Percentiles rank a stretch among this genome's conserved stretches.
Conservation (phyloP, 108 stramenopile species). For the Schizochytrium sp. region DNA sequence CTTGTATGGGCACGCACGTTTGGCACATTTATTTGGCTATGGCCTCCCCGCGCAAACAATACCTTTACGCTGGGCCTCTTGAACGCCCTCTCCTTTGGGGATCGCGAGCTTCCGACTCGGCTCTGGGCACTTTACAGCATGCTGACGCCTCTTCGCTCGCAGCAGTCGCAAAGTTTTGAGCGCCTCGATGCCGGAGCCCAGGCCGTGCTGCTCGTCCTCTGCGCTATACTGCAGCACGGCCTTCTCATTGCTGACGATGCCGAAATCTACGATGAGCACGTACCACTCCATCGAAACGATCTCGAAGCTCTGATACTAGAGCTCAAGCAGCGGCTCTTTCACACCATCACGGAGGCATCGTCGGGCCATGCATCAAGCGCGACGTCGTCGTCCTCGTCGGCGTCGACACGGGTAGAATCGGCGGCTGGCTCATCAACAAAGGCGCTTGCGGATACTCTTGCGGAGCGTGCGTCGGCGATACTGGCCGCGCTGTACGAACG, state of each 20-base stretch:
- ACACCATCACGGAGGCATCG: conserved; percentile 30
- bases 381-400: not conserved
- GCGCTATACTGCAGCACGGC: not conserved
- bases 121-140: not conserved
- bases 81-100: not conserved
- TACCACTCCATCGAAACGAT: conserved; percentile 67
- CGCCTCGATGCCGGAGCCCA: not conserved
- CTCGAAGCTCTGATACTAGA: conserved; percentile 61
- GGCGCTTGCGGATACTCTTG: too few species aligned
- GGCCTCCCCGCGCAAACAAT: not conserved
- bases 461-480: not conserved
- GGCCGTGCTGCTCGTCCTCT: not conserved
- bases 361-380: not conserved
- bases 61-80: not conserved
- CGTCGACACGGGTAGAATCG: too few species aligned
- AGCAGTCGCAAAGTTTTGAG: not conserved
- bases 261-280: conserved; percentile 70
- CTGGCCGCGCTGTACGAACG: conserved; percentile 72
- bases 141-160: not conserved
- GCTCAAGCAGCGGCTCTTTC: conserved; percentile 61
- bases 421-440: too few species aligned
- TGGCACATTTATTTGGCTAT: not conserved
- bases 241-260: conserved; percentile 76
- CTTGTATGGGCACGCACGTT: not conserved
- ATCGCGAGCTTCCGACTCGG: not conserved